A percentile compares a stretch with the other conserved stretches of the same genome.
Conservation (phyloP, 1,139 yeast genomes). For the Pichia sp. region DNA sequence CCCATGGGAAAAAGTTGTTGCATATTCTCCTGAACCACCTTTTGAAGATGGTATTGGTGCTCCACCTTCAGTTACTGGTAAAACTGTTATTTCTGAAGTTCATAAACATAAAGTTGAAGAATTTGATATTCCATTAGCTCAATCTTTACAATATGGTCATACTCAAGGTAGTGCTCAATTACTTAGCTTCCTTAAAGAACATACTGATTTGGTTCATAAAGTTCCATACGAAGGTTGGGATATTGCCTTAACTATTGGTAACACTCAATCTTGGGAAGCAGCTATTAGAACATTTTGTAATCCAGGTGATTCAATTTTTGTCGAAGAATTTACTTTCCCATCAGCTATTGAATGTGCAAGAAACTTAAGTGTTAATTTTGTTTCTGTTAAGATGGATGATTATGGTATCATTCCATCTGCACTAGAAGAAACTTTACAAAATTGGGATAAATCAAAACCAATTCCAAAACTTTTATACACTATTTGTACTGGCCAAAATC, state of each 20-base stretch:
- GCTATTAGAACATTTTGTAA: slow-evolving; percentile 71
- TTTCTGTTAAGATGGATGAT: slow-evolving; percentile 74
- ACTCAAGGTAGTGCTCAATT: slow-evolving; percentile 77
- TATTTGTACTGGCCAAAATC: slow-evolving; percentile 91
- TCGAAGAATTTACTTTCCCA: slow-evolving; percentile 78
- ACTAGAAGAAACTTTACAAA: slow-evolving; percentile 54
- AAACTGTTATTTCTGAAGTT: slow-evolving; percentile 35
- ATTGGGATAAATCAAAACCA: slow-evolving; percentile 55
- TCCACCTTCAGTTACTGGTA: slow-evolving; percentile 47
- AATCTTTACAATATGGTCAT: slow-evolving; percentile 87
- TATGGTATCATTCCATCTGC: slow-evolving; percentile 75
- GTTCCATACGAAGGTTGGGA: slow-evolving; percentile 61
- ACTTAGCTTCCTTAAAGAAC: slow-evolving; percentile 63
- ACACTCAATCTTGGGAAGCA: slow-evolving; percentile 87
- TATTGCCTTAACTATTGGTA: slow-evolving; percentile 60
- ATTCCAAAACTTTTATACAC: slow-evolving; percentile 68
- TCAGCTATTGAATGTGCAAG: slow-evolving; percentile 80
- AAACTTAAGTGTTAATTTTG: slow-evolving; percentile 62
- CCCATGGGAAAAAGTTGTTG: slow-evolving; percentile 75
- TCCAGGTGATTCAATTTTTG: slow-evolving; percentile 73
- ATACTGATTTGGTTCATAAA: slow-evolving; percentile 64
- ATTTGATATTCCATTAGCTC: slow-evolving; percentile 66
- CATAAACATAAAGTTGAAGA: slow-evolving; percentile 41
- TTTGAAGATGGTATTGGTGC: slow-evolving; percentile 72
- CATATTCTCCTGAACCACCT: slow-evolving; percentile 72